phyloP scores from a whole-genome alignment of 495 filamentous ascomycete species.

The Pseudevernia furfuracea region DNA sequence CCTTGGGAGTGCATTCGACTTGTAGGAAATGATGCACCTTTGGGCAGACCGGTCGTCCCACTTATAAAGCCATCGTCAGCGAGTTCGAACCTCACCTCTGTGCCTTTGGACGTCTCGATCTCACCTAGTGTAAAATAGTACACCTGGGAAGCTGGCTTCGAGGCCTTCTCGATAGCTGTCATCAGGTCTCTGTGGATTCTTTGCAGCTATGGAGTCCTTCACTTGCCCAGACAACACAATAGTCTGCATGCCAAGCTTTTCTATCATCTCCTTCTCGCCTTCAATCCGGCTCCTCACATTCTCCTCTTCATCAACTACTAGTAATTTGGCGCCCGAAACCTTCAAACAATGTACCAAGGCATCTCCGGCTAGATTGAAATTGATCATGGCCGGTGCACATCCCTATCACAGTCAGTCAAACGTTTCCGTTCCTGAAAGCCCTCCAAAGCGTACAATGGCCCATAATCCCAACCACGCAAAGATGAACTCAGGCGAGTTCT shows the following conservation, averaged over 20 bases:
- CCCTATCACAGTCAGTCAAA: conserved; percentile 25
- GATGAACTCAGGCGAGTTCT: conserved; percentile 62
- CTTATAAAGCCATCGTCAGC: conserved; percentile 24
- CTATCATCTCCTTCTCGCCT: conserved; percentile 40
- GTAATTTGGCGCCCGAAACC: conserved; percentile 48
- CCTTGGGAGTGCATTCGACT: conserved; percentile 31
- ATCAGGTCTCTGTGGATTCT: conserved; percentile 42
- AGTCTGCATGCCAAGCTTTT: conserved; percentile 48
- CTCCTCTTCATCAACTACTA: conserved; percentile 59
- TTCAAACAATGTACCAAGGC: conserved; percentile 63
- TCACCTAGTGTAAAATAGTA: conserved; percentile 59
- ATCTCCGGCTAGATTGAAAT: conserved; percentile 60
- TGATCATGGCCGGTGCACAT: conserved; percentile 62
- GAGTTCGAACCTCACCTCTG: not conserved
- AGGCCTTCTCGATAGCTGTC: conserved; percentile 44
- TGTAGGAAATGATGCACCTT: conserved; percentile 50
- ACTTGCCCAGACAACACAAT: conserved; percentile 42
- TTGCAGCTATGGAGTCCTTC: conserved; percentile 41
- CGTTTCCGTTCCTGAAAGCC: not conserved
- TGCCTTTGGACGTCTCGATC: not conserved
- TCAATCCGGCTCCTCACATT: conserved; percentile 49
- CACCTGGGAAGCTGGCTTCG: conserved; percentile 44
- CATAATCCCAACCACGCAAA: conserved; percentile 54
- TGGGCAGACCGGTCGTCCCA: conserved; percentile 60
- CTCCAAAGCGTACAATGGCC: conserved; percentile 39